Conservation (phyloP, 2,329 filamentous ascomycete species). For the Colletotrichum chrysophilum region DNA sequence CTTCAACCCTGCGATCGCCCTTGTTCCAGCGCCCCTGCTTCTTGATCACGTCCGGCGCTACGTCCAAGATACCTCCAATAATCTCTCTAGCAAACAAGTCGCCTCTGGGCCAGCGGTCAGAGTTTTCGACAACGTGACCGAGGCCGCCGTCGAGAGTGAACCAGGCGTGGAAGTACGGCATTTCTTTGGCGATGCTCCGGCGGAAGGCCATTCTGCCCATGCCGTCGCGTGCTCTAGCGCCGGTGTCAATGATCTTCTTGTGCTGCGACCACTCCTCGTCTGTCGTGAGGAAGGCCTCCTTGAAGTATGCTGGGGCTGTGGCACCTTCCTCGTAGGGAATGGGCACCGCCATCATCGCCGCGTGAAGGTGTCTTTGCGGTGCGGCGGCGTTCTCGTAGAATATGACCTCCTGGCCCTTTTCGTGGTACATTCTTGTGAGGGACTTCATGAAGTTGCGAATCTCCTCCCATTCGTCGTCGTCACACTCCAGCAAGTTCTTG, state of each 20-base stretch:
- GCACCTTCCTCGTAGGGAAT: slow-evolving; percentile 92
- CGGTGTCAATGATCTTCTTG: slow-evolving; percentile 91
- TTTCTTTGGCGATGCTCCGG: slow-evolving; percentile 84
- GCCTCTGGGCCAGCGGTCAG: slow-evolving; percentile 82
- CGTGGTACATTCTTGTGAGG: slow-evolving; percentile 91
- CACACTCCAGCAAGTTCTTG: slow-evolving; percentile 92
- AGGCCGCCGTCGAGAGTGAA: slow-evolving; percentile 91
- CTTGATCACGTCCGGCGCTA: slow-evolving; percentile 82
- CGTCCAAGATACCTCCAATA: slow-evolving; percentile 89
- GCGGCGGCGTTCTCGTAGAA: slow-evolving; percentile 97
- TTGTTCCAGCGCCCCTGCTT: slow-evolving; percentile 86
- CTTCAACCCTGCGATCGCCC: slow-evolving; percentile 72
- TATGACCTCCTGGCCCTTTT: slow-evolving; percentile 87
- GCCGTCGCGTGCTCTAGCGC: slow-evolving; percentile 66
- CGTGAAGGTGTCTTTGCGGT: slow-evolving; percentile 80
- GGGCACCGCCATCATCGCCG: slow-evolving; percentile 84
- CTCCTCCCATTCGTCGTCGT: slow-evolving; percentile 99
- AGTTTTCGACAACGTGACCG: slow-evolving; percentile 90
- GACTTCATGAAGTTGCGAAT: slow-evolving; percentile 99
- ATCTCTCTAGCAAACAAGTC: slow-evolving; percentile 94
- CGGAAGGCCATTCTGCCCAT: slow-evolving; percentile 84
- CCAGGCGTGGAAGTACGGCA: slow-evolving; percentile 99
- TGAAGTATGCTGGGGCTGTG: slow-evolving; percentile 92
- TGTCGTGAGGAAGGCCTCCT: slow-evolving; percentile 85
- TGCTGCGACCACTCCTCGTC: slow-evolving; percentile 98